Evolutionary conservation across 192 early-diverging fungal species (phyloP).

Genomic region (Coemansia javaensis): DNA sequence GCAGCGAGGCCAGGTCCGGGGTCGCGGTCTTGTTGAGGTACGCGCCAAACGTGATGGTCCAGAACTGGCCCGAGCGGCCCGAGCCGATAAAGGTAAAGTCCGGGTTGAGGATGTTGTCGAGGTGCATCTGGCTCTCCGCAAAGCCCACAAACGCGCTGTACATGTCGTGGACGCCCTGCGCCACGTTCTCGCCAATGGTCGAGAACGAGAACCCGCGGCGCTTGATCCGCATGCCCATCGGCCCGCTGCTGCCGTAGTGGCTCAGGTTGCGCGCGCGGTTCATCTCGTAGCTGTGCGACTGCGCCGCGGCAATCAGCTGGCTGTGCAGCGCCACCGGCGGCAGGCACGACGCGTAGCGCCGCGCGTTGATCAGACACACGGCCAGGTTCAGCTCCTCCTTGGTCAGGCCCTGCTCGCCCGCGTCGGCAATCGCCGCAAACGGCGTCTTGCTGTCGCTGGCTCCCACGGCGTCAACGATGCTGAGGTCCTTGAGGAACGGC

Average conservation of each 20-base stretch:
- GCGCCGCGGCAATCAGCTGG: slow-evolving; percentile 31
- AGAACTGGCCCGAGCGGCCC: slow-evolving; percentile 44
- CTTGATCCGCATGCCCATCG: slow-evolving; percentile 12
- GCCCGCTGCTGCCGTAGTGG: slow-evolving; percentile 19
- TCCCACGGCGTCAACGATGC: slow-evolving; percentile 10
- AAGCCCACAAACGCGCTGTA: slow-evolving; percentile 17
- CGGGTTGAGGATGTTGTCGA: slow-evolving; percentile 30
- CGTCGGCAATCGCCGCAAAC: slow-evolving; percentile 15
- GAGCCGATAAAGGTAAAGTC: slow-evolving; percentile 23
- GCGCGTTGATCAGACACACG: slow-evolving; percentile 37
- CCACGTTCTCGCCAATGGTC: slow-evolving; percentile 24
- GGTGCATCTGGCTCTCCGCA: slow-evolving; percentile 23
- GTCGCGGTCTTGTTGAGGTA: slow-evolving; percentile 6
- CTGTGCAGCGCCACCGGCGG: slow-evolving; percentile 31
- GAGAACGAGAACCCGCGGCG: slow-evolving; percentile 34
- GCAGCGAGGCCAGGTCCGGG: slow-evolving; percentile 17
- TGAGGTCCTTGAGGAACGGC: slow-evolving; percentile 21
- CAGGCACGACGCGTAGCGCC: slow-evolving; percentile 31
- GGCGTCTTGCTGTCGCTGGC: slow-evolving; percentile 14
- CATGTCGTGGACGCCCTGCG: slow-evolving; percentile 10
- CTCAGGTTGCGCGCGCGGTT: slow-evolving; percentile 38
- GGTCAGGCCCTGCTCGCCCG: slow-evolving; percentile 28
- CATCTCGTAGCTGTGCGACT: slow-evolving; percentile 48
- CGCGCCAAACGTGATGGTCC: slow-evolving; percentile 25
- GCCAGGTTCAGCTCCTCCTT: slow-evolving; percentile 37